Base-by-base conservation (phyloP, 2,329 filamentous ascomycete species). In the Monosporascus sp. region DNA sequence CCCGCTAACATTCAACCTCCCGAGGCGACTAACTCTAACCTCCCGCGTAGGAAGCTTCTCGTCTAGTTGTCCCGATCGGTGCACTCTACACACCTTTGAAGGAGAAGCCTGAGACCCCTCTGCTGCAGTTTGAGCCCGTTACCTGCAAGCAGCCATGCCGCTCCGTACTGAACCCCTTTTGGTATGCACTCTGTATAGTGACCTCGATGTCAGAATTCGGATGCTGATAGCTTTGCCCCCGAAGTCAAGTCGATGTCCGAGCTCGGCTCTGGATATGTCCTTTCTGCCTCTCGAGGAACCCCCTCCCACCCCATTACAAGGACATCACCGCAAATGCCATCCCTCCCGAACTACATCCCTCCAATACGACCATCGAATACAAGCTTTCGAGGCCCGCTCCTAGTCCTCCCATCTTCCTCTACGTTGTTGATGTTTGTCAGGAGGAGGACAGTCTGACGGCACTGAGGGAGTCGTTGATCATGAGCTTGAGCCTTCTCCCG, bases 91-190 rank as follows among this genome's bases (percentile, higher is more conserved):
- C 93, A 2, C 92, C 93, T 5, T 76, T 97, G 65, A 97, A 97
- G 75, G 93, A 97, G 76, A 95, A 95, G 77, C 85, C 88, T 22
- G 88, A 96, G 59, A 89, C 90, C 24, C 91, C 92, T 52, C 76
- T 96, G 58, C 81, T 99, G 51, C 90, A 95, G 70, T 97, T 97
- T 74, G 93, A 97, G 74, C 94, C 94, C 18, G 91, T 99, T 43
- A 92, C 89, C 57, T 99, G 94, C 85, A 97, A 97, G 75, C 84
- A 89, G 70, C 94, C 94, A 57, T 99, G 94, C 74, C 88, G 92
- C 72, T 93, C 93, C 51, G 91, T 97, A 38, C 79, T 99, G 70
- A 99, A 99, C 71, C 94, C 94, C 45, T 97, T 92, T 79, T 97
- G 93, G 91, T 95, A 80, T 67, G 83, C 54, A 6, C 14, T 22